Conservation (phyloP, 169 alveolate species). For the Eimeria brunetti region DNA sequence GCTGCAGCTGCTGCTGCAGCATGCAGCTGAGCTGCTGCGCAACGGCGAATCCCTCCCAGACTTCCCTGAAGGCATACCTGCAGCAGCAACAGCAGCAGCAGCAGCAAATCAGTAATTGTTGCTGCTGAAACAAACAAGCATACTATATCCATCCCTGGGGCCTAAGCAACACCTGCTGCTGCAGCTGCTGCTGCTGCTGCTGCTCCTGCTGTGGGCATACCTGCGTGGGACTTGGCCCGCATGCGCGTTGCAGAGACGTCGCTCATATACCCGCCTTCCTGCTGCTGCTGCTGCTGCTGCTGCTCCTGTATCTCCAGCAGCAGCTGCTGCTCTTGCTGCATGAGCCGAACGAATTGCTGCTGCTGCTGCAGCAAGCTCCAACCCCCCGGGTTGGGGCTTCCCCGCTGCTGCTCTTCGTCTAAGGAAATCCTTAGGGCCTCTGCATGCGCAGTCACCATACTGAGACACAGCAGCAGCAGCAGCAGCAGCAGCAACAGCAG, state of each 20-base stretch:
- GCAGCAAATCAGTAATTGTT: neutral
- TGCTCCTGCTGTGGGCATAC: neutral
- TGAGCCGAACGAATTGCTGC: neutral
- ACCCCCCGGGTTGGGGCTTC: neutral
- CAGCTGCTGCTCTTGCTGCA: constrained; percentile 43
- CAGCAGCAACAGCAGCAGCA: constrained; percentile 25
- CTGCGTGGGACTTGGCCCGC: constrained; percentile 10
- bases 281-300: constrained; percentile 41
- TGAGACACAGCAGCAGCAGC: constrained; percentile 4
- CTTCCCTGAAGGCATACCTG: neutral
- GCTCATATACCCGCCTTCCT: neutral
- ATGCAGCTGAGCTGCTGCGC: constrained; percentile 2
- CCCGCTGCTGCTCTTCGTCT: neutral
- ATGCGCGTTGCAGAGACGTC: neutral
- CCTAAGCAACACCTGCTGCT: neutral
- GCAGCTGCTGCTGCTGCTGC: constrained; percentile 1
- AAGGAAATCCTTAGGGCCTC: neutral
- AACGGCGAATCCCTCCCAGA: neutral
- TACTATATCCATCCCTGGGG: neutral
- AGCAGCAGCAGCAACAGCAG: neutral
- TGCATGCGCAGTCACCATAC: neutral
- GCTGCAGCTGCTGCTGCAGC: constrained; percentile 32
- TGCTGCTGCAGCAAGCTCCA: constrained; percentile 33
- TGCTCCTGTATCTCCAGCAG: constrained; percentile 20
- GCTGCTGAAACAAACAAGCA: neutral